Base-by-base conservation (phyloP, 768 basidiomycete species). In the Mycena galopus region DNA sequence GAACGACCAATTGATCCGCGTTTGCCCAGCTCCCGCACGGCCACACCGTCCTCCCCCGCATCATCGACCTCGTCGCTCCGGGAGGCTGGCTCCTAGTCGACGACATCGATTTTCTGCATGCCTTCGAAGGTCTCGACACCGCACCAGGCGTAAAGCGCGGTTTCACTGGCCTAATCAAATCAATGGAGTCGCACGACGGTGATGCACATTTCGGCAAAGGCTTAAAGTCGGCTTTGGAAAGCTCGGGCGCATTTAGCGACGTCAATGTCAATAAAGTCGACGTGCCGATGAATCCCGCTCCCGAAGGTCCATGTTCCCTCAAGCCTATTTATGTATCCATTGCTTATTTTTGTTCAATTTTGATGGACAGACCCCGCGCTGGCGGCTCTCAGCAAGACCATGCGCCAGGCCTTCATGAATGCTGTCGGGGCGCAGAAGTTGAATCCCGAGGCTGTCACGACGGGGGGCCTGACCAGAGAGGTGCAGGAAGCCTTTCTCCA, bases 81-180 rank as follows among this genome's bases (percentile, higher is more conserved):
- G n/a, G n/a, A n/a, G n/a, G n/a, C n/a, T 75, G 74, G 72, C 67
- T 79, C 21, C 62, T 79, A 10, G 37, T 79, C 29, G 78, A 79
- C 27, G 78, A 79, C n/a, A 65, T 62, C 47, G 72, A 69, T 59
- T 69, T 59, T 14, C 59, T 61, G 21, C n/a, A 60, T 8, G 59
- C 67, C 32, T 69, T 69, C 19, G 57, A 69, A 69, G 67, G 67
- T 10, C 47, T 69, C 16, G 67, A 62, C 16, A 69, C 61, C 21
- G 67, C 67, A 10, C 44, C 67, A 2, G 67, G 59, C 19, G 59
- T 69, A 7, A 62, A 53, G 39, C 35, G 47, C 23, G 67, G 67
- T 16, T 61, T 69, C 59, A 39, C 67, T 17, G 57, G 57, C 16
- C 59, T 69, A 0, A 61, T 69, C 23, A 69, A 61, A 27, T 69